Conservation (phyloP, 768 basidiomycete genomes). For the Coprinellus aureogranulatus region DNA sequence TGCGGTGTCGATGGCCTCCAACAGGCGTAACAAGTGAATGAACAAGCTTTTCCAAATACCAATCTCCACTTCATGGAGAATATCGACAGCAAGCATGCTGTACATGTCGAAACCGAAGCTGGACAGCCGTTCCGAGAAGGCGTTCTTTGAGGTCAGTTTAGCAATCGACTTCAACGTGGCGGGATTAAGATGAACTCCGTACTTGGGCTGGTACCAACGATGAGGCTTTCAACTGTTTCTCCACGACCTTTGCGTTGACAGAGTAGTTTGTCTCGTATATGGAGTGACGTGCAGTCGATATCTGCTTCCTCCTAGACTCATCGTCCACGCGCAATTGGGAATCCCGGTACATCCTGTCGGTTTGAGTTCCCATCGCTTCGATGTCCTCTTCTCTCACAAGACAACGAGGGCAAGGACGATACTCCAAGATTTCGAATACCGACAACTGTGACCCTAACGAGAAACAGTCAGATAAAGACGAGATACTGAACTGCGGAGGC, state of each 20-base stretch:
- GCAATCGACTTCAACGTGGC: neutral
- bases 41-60: slow-evolving; percentile 37
- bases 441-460: slow-evolving; percentile 22
- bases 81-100: slow-evolving; percentile 29
- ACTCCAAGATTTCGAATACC: slow-evolving; percentile 14
- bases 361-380: slow-evolving; percentile 5
- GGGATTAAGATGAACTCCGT: too few species aligned
- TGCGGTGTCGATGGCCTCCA: slow-evolving; percentile 19
- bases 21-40: slow-evolving; percentile 31
- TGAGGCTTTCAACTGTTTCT: neutral
- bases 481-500: neutral
- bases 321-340: neutral
- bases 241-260: neutral
- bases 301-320: neutral
- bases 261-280: neutral
- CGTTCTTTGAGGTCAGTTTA: slow-evolving; percentile 22
- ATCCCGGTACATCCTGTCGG: neutral
- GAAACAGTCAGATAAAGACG: neutral
- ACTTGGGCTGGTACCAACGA: slow-evolving; percentile 3
- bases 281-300: neutral
- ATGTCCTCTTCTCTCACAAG: slow-evolving; percentile 4
- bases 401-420: slow-evolving; percentile 18
- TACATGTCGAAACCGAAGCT: slow-evolving; percentile 23
- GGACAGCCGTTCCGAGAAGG: slow-evolving; percentile 22
- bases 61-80: slow-evolving; percentile 40